phyloP scores from a whole-genome alignment of 2,329 filamentous ascomycete genomes.

The Fusarium pseudoanthophilum region DNA sequence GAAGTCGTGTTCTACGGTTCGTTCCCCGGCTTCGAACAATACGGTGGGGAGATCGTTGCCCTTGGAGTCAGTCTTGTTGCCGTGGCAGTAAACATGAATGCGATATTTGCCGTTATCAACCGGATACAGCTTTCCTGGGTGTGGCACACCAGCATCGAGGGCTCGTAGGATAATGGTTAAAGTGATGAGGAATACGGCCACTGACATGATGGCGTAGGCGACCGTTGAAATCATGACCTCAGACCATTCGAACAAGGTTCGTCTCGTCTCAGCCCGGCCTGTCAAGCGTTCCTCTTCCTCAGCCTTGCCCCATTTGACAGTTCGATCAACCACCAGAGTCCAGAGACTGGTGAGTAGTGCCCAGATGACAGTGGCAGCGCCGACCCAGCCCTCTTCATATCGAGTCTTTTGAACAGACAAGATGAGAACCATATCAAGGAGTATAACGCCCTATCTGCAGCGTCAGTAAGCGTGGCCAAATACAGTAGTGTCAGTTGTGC shows the following conservation, averaged over 20 bases:
- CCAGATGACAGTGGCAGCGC: constrained; percentile 86
- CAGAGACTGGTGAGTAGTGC: constrained; percentile 82
- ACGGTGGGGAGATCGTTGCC: constrained; percentile 77
- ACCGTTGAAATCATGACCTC: constrained; percentile 81
- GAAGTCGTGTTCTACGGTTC: constrained; percentile 80
- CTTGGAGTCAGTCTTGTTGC: constrained; percentile 70
- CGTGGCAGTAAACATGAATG: constrained; percentile 84
- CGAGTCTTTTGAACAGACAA: constrained; percentile 78
- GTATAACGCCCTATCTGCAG: constrained; percentile 45
- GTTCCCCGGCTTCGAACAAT: constrained; percentile 84
- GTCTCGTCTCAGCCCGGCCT: constrained; percentile 85
- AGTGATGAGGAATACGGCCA: constrained; percentile 79
- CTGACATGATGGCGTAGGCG: constrained; percentile 73
- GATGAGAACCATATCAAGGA: constrained; percentile 81
- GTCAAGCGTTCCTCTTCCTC: constrained; percentile 95
- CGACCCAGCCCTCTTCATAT: constrained; percentile 89
- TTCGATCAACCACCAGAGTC: constrained; percentile 80
- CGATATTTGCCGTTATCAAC: constrained; percentile 88
- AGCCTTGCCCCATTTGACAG: constrained; percentile 89
- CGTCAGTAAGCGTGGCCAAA: constrained; percentile 36
- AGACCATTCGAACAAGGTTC: constrained; percentile 85
- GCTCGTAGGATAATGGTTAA: constrained; percentile 82
- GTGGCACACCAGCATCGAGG: constrained; percentile 77
- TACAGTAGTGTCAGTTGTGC: not conserved
- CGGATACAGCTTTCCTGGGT: constrained; percentile 79